A percentile compares a stretch with the other conserved stretches of the same genome.
Evolutionary conservation across 2,329 filamentous ascomycete genomes (phyloP).

Genomic region (Triangularia verruculosa): DNA sequence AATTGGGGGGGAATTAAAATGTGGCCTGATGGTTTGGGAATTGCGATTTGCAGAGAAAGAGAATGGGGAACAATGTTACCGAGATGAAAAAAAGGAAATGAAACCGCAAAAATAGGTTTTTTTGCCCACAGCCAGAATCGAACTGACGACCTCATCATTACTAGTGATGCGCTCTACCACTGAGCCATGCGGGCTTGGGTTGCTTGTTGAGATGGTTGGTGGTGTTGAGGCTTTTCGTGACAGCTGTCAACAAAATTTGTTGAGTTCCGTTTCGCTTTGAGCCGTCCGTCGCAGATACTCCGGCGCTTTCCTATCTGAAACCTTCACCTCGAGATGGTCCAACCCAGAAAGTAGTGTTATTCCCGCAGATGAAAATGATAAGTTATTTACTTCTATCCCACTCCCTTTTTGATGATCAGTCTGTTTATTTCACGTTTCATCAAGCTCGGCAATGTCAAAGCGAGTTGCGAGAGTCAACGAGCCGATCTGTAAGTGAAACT

Average conservation of each 20-base stretch:
- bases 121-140: conserved; percentile 23
- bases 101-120: not conserved
- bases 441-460: too few species aligned
- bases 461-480: too few species aligned
- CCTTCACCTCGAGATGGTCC: too few species aligned
- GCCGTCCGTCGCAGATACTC: too few species aligned
- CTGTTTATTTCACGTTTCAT: too few species aligned
- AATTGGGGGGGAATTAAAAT: not conserved
- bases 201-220: not conserved
- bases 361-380: too few species aligned
- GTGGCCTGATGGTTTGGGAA: not conserved
- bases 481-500: too few species aligned
- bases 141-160: conserved; percentile 25
- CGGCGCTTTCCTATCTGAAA: too few species aligned
- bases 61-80: not conserved
- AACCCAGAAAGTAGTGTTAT: too few species aligned
- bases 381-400: too few species aligned
- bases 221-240: not conserved
- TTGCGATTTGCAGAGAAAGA: not conserved
- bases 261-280: not conserved
- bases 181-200: conserved; percentile 22
- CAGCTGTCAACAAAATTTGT: not conserved
- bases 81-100: not conserved
- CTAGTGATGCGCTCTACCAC: conserved; percentile 26
- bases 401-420: too few species aligned